Evolutionary conservation across 1,284 basidiomycete genomes (phyloP).

Genomic region (Rhodotorula sp.): DNA sequence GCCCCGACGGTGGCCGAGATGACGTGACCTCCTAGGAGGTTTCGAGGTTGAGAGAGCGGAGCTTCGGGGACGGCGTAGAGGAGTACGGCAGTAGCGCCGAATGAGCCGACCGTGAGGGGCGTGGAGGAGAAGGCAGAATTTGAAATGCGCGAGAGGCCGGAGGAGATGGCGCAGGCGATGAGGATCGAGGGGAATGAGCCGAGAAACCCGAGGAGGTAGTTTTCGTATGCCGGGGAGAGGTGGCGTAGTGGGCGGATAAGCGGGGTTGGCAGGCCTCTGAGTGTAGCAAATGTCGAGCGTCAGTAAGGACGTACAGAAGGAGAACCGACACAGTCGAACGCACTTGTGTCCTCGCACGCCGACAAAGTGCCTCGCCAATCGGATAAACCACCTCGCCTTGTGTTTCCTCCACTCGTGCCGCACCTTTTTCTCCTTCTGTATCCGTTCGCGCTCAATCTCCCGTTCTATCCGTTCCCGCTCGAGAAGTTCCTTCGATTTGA

Average conservation of each 20-base stretch:
- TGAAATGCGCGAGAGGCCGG: conserved; percentile 11
- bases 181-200: conserved; percentile 35
- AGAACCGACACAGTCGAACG: not conserved
- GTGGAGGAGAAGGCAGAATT: conserved; percentile 2
- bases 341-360: conserved; percentile 10
- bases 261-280: not conserved
- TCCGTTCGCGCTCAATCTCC: not conserved
- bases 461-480: not conserved
- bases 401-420: no score
- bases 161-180: conserved; percentile 25
- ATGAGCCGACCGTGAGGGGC: conserved; percentile 26
- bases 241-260: conserved; percentile 7
- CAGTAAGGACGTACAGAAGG: no score
- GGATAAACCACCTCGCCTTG: not conserved
- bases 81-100: conserved; percentile 38
- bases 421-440: not conserved
- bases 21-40: conserved; percentile 30
- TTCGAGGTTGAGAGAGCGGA: conserved; percentile 28
- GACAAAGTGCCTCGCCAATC: conserved; percentile 11
- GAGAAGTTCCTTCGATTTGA: not conserved
- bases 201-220: conserved; percentile 26
- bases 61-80: conserved; percentile 32
- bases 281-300: not conserved
- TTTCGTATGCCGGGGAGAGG: conserved; percentile 13
- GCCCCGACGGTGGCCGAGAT: conserved; percentile 25